Percentiles rank a stretch among this genome's conserved stretches.
Evolutionary conservation across 306 rosid species (phyloP).

Genomic region (Rosa persica): DNA sequence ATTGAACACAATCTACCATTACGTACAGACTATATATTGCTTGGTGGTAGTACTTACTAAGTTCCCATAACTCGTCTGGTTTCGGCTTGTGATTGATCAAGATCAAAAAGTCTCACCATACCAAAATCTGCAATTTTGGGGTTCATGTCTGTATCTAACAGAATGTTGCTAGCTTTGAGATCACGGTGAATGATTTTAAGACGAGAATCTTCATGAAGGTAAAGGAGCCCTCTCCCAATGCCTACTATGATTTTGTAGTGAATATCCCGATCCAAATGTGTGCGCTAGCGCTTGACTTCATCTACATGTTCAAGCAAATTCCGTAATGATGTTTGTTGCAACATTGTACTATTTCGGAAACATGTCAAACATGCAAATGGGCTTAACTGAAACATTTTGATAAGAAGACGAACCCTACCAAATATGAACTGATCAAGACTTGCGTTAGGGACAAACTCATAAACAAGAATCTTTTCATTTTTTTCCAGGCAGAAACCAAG

Average conservation of each 20-base stretch:
- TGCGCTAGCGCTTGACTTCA: background rate
- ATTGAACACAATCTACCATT: too few relatives aligned
- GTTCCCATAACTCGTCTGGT: background rate
- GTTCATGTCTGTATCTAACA: background rate
- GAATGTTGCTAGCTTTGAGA: background rate
- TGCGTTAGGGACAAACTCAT: background rate
- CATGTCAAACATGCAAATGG: background rate
- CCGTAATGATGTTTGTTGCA: too few relatives aligned
- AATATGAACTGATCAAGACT: background rate
- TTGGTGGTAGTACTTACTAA: background rate
- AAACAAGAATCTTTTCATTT: background rate
- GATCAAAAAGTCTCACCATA: background rate
- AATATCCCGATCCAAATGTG: background rate
- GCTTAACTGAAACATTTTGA: background rate
- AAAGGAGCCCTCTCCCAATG: background rate
- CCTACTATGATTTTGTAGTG: background rate
- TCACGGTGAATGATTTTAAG: background rate
- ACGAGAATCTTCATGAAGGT: background rate
- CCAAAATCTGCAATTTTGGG: background rate
- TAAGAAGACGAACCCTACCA: background rate
- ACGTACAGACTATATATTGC: too few relatives aligned
- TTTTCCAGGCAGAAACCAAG: background rate
- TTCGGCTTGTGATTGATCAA: background rate
- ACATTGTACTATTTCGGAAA: too few relatives aligned
- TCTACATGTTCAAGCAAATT: background rate